Base-by-base conservation (phyloP, 2,329 filamentous ascomycete species). In the Calonectria crousiana region DNA sequence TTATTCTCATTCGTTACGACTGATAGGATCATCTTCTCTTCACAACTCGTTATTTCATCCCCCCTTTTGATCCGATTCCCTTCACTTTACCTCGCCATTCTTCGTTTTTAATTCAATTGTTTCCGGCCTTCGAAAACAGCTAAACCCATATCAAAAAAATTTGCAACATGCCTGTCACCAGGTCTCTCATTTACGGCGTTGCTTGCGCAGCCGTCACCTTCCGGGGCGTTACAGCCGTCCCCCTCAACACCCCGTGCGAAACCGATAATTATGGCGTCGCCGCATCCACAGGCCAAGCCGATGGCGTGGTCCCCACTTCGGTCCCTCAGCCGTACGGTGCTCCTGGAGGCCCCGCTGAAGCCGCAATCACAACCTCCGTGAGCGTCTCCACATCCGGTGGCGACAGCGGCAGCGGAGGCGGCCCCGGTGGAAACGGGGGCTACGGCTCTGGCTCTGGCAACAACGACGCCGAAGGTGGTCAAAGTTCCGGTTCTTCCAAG, bases 161-260 rank as follows among this genome's bases (percentile, higher is more conserved):
- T 8, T 8, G 10, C 38, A 41, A 44, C 5, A 60, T 60, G 56
- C 56, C 56, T 36, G 56, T 60, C n/a, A 60, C 56, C 34, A 60
- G 34, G n/a, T 60, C 56, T 26, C 56, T 60, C 34, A 60, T 60
- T 60, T 60, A 60, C 56, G 56, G 56, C 34, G 56, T 60, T 38
- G 56, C 56, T 41, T 34, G 32, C 13, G 56, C 56, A 18, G 56
- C 56, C 13, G 56, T 60, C 14, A 38, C 56, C 1, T 60, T 60
- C 8, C 56, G 56, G 5, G 56, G 56, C 34, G 56, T 60, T 16
- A 36, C 34, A n/a, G 56, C 56, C 3, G 30, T 60, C n/a, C 56
- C 56, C 32, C n/a, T 23, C 32, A 60, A 26, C 56, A 23, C 36
- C 20, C 56, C 56, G 2, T 58, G 53, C 32, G 34, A 34, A n/a